These are phyloP conservation scores for Exophiala aquamarina DNA, from an alignment of 2,329 filamentous ascomycete species.

Conservation along the genomic window DNA sequence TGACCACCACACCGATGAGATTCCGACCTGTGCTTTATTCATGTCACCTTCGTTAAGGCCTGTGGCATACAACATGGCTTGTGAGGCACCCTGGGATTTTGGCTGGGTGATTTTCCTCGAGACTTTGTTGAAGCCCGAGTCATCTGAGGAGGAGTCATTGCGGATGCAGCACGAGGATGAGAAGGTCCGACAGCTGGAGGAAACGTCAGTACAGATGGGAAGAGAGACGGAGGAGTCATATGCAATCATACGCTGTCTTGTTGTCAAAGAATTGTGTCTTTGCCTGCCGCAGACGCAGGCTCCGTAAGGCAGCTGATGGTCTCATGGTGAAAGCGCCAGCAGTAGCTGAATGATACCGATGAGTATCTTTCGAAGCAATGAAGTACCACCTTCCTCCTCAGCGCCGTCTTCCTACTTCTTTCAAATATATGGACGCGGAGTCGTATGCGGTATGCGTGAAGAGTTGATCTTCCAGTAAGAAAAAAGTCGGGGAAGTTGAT, in stretches of 20 bases:
- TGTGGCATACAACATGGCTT: slow-evolving; percentile 98
- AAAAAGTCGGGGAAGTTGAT: no score
- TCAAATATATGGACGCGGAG: no score
- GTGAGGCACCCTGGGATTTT: slow-evolving; percentile 96
- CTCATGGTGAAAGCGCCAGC: slow-evolving; percentile 13
- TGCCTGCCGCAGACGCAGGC: slow-evolving; percentile 20
- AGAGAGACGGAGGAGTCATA: not conserved
- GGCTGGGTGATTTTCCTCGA: slow-evolving; percentile 88
- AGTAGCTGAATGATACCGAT: not conserved
- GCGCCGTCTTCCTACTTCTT: no score
- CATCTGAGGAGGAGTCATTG: slow-evolving; percentile 16
- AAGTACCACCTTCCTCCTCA: no score
- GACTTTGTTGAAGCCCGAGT: slow-evolving; percentile 69
- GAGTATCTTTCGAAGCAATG: no score
- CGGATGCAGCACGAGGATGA: slow-evolving; percentile 12
- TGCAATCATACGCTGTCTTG: slow-evolving; percentile 6
- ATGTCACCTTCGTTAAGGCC: slow-evolving; percentile 83
- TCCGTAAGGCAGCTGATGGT: slow-evolving; percentile 18
- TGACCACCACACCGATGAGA: slow-evolving; percentile 96
- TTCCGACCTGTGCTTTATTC: slow-evolving; percentile 95
- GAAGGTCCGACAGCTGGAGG: slow-evolving; percentile 14
- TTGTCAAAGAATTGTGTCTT: slow-evolving; percentile 6
- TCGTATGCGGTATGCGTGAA: no score
- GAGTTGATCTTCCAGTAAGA: no score
- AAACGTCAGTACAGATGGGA: not conserved